These are phyloP conservation scores for Neurospora africana DNA, from an alignment of 495 filamentous ascomycete genomes.

Conservation along the genomic window DNA sequence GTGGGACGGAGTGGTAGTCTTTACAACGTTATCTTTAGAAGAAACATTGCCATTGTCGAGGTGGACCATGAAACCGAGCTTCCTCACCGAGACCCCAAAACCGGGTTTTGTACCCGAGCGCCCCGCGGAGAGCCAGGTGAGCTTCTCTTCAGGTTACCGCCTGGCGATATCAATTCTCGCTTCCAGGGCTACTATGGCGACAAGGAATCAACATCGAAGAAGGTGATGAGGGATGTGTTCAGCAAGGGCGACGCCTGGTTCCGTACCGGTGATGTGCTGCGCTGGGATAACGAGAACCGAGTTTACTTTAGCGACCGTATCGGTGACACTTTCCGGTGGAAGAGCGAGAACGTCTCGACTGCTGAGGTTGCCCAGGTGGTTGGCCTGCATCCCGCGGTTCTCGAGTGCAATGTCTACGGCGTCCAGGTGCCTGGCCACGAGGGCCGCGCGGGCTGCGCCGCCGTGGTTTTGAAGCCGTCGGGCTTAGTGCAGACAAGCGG, in stretches of 20 bases:
- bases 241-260: conserved; percentile 78
- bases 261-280: conserved; percentile 74
- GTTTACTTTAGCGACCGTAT: conserved; percentile 85
- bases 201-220: conserved; percentile 57
- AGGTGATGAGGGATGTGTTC: conserved; percentile 71
- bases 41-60: conserved; percentile 48
- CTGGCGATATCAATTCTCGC: conserved; percentile 46
- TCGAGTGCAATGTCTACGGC: conserved; percentile 84
- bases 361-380: conserved; percentile 71
- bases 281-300: conserved; percentile 58
- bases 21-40: conserved; percentile 41
- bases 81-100: conserved; percentile 60
- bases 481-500: conserved; percentile 19
- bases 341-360: conserved; percentile 85
- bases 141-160: conserved; percentile 62
- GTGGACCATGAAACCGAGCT: conserved; percentile 63
- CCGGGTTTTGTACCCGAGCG: conserved; percentile 57
- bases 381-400: conserved; percentile 52
- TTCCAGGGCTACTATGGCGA: conserved; percentile 91
- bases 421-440: conserved; percentile 75
- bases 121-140: conserved; percentile 63
- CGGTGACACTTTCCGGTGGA: conserved; percentile 94
- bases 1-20: conserved; percentile 69
- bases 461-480: conserved; percentile 42
- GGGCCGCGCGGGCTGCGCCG: conserved; percentile 76